Evolutionary conservation across 2,329 filamentous ascomycete genomes (phyloP), one percentile per base, ranked within the genome.

Genomic region (Fusarium dimerum): DNA sequence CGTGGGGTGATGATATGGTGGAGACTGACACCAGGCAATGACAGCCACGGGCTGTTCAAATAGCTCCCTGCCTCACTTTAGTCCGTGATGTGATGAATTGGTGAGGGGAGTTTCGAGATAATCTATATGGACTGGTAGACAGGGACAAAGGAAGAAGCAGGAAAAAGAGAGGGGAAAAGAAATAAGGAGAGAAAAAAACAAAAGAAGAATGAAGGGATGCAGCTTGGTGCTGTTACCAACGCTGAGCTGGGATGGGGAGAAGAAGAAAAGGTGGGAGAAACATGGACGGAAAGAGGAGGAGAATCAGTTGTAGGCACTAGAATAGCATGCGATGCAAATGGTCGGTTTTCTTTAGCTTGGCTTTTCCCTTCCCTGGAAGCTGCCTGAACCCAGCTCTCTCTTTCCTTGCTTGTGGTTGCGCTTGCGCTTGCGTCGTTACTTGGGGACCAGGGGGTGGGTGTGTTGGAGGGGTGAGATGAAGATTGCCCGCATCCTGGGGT

Each of bases 151-250:
- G 36, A 51, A 46, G 56, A 57, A 15, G 41, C 12, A 36, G 29
- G 17, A 39, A 51, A 46, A 57, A 57, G 16, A 40, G 15, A 36
- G 29, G 48, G 45, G 44, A 41, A 48, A 29, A 48, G 38, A 52
- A 56, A 48, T 26, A 40, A 45, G 55, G 50, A 51, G 53, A 51
- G 50, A 54, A 53, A 54, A 54, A 48, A 60, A 54, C 52, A 54
- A 54, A 48, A 60, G 54, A 55, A 52, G 46, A 57, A 54, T 51
- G 50, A 52, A 56, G 20, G 51, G 53, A 50, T 52, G 48, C 51
- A 52, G 48, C 43, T 51, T 47, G 36, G 56, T 55, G 47, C 49
- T 52, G 45, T 47, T 56, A 54, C 55, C 50, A 54, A 34, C 52
- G 52, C 41, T 40, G 43, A 49, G 51, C 47, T 56, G 47, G 52